Conservation (phyloP, 164 flowering plant species). For the Vitis rotundifolia region DNA sequence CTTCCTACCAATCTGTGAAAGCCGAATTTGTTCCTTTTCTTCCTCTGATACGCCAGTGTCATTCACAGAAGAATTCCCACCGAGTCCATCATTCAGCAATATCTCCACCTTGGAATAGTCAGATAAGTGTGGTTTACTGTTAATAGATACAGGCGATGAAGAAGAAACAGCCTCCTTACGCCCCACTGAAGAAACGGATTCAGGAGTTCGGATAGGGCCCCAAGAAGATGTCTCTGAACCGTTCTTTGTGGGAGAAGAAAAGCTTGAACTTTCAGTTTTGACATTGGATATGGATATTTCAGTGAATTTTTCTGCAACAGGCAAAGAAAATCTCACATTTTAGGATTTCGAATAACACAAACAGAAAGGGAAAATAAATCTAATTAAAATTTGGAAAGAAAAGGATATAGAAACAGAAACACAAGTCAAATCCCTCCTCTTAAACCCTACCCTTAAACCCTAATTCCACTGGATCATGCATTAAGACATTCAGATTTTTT, state of each 20-base stretch:
- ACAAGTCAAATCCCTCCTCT: no score
- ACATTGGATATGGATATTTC: not conserved
- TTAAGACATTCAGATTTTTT: not conserved
- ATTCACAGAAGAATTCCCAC: constrained; percentile 2
- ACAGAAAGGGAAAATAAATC: not conserved
- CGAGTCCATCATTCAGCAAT: constrained; percentile 15
- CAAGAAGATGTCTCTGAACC: not conserved
- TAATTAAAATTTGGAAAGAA: not conserved
- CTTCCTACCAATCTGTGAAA: constrained; percentile 40
- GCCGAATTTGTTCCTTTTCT: constrained; percentile 21
- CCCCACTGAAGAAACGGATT: not conserved
- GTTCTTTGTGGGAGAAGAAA: not conserved
- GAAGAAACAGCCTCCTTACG: not conserved
- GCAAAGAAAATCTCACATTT: not conserved
- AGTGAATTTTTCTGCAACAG: constrained; percentile 1
- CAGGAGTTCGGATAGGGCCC: constrained; percentile 5
- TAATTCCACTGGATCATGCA: not conserved
- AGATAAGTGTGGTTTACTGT: not conserved
- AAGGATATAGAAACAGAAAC: not conserved
- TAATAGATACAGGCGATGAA: constrained; percentile 12
- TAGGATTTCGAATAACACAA: not conserved
- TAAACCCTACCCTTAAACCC: not conserved
- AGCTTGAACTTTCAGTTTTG: not conserved
- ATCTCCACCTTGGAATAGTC: not conserved
- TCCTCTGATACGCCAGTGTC: constrained; percentile 15